These are phyloP conservation scores for Eimeria brunetti DNA, from an alignment of 169 alveolate species.

Conservation along the genomic window DNA sequence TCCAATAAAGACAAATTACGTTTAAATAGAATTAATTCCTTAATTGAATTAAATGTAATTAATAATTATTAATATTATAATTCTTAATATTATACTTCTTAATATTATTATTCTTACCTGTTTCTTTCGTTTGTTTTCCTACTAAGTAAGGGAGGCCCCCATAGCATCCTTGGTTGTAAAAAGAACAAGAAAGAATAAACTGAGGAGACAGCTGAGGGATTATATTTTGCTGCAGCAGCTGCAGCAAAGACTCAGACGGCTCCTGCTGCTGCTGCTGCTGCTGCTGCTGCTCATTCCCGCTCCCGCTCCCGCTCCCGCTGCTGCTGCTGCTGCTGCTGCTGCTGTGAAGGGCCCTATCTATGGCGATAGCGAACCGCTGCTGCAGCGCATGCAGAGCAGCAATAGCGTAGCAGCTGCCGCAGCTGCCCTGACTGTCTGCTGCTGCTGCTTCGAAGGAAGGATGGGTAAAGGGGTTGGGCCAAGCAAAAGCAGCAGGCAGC, in stretches of 20 bases:
- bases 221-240: not conserved
- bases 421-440: slow-evolving; percentile 87
- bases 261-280: slow-evolving; percentile 7
- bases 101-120: slow-evolving; percentile 63
- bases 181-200: slow-evolving; percentile 86
- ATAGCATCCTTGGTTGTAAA: slow-evolving; percentile 85
- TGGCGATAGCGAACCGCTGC: slow-evolving; percentile 87
- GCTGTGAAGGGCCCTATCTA: slow-evolving; percentile 76
- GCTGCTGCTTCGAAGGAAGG: slow-evolving; percentile 19
- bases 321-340: slow-evolving; percentile 58
- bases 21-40: not conserved
- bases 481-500: slow-evolving; percentile 81
- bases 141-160: slow-evolving; percentile 85
- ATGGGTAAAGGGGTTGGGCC: slow-evolving; percentile 84
- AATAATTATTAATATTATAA: not conserved
- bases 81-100: not conserved
- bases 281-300: not conserved
- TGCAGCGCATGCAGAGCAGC: slow-evolving; percentile 86
- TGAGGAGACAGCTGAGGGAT: slow-evolving; percentile 81
- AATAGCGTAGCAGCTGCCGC: slow-evolving; percentile 93
- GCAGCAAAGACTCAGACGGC: not conserved
- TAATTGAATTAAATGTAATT: not conserved
- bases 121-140: slow-evolving; percentile 83
- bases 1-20: no score
- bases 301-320: not conserved